Evolutionary conservation across 2,329 filamentous ascomycete species (phyloP).

Genomic region (Colletotrichum destructivum): DNA sequence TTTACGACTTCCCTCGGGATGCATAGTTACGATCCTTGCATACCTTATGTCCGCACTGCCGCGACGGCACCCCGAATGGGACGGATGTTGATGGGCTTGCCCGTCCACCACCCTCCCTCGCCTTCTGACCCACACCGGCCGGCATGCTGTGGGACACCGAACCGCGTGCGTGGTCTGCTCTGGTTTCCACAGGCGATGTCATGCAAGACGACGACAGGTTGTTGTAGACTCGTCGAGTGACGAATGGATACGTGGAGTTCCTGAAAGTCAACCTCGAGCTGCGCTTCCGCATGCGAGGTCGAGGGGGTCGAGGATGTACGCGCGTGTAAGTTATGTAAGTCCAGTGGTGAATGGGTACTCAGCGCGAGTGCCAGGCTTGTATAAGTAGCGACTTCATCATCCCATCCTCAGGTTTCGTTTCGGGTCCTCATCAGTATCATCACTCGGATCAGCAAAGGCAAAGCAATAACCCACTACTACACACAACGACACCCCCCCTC

Average conservation of each 20-base stretch:
- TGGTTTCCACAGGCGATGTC: not conserved
- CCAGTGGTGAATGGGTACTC: not conserved
- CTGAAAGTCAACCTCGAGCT: not conserved
- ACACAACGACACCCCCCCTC: not conserved
- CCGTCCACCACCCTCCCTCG: not conserved
- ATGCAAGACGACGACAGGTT: not conserved
- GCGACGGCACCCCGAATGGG: not conserved
- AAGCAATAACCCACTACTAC: not conserved
- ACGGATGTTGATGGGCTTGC: slow-evolving; percentile 17
- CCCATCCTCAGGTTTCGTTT: slow-evolving; percentile 5
- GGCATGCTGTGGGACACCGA: too few relatives aligned
- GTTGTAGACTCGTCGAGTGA: not conserved
- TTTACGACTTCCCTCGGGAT: not conserved
- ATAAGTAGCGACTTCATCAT: slow-evolving; percentile 30
- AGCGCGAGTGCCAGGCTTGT: not conserved
- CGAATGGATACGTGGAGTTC: not conserved
- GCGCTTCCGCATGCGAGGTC: not conserved
- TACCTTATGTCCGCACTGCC: not conserved
- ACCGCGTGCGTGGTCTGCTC: not conserved
- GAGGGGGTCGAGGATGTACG: not conserved
- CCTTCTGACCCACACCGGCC: not conserved
- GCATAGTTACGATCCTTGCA: not conserved
- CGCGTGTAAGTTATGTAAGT: not conserved
- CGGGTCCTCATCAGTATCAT: slow-evolving; percentile 2
- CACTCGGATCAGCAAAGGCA: not conserved